Conservation (phyloP, 345 rosid genomes). For the Arabidopsis suecica region DNA sequence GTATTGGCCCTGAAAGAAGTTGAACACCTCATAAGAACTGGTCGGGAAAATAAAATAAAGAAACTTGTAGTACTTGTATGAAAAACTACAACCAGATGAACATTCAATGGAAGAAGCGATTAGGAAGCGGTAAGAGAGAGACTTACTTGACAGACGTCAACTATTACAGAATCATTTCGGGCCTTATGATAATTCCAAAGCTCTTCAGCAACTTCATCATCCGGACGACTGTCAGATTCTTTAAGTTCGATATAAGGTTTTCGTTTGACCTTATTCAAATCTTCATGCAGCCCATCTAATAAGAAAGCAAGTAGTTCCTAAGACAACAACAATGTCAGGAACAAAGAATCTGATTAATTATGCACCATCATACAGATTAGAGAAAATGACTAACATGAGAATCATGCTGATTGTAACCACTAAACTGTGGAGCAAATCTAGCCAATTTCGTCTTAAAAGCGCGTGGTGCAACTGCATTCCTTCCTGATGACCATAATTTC, state of each 20-base stretch:
- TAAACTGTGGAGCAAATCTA: slow-evolving; percentile 96
- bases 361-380: slow-evolving; percentile 1
- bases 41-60: slow-evolving; percentile 20
- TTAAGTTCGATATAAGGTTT: slow-evolving; percentile 94
- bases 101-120: slow-evolving; percentile 19
- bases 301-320: slow-evolving; percentile 95
- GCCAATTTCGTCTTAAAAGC: slow-evolving; percentile 88
- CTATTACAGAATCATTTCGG: slow-evolving; percentile 93
- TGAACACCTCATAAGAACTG: slow-evolving; percentile 21
- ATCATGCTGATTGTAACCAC: slow-evolving; percentile 99
- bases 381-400: slow-evolving; percentile 73
- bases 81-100: slow-evolving; percentile 16
- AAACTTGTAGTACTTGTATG: background rate
- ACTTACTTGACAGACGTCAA: slow-evolving; percentile 89
- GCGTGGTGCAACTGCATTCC: slow-evolving; percentile 78
- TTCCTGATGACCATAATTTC: slow-evolving; percentile 90
- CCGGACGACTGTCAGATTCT: slow-evolving; percentile 81
- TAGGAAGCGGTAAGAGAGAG: slow-evolving; percentile 15
- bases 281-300: slow-evolving; percentile 97
- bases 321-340: slow-evolving; percentile 15
- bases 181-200: slow-evolving; percentile 97
- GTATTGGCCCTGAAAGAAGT: slow-evolving; percentile 83
- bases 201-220: slow-evolving; percentile 90
- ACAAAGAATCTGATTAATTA: slow-evolving; percentile 7
- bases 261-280: slow-evolving; percentile 87